These are phyloP conservation scores for Oxytropis ochrocephala DNA, from an alignment of 306 rosid genomes.

Conservation along the genomic window DNA sequence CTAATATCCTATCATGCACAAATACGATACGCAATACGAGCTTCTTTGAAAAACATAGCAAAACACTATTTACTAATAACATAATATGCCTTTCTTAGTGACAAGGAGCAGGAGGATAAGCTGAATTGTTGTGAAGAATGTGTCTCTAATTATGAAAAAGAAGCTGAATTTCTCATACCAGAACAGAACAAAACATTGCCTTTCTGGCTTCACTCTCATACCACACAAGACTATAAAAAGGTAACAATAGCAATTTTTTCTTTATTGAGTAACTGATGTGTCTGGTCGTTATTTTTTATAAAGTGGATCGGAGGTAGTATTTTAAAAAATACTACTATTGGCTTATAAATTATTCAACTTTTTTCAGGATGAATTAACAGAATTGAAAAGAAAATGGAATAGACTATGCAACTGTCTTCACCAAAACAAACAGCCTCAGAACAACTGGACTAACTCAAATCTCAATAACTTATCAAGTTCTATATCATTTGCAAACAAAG, in stretches of 20 bases:
- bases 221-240: slow-evolving; percentile 52
- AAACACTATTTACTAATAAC: background rate
- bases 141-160: slow-evolving; percentile 69
- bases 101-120: slow-evolving; percentile 48
- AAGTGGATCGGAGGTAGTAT: too few species aligned
- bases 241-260: slow-evolving; percentile 42
- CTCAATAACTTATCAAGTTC: slow-evolving; percentile 48
- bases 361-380: slow-evolving; percentile 50
- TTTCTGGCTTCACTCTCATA: slow-evolving; percentile 83
- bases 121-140: slow-evolving; percentile 69
- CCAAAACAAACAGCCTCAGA: slow-evolving; percentile 49
- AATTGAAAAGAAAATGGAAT: slow-evolving; percentile 70
- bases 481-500: slow-evolving; percentile 37
- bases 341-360: slow-evolving; percentile 5
- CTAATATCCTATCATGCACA: too few species aligned
- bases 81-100: slow-evolving; percentile 16
- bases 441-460: slow-evolving; percentile 31
- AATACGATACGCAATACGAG: too few species aligned
- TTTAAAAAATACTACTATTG: background rate
- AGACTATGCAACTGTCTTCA: slow-evolving; percentile 62
- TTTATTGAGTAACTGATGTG: too few species aligned
- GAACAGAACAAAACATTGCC: slow-evolving; percentile 66
- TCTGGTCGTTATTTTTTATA: too few species aligned
- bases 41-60: too few species aligned
- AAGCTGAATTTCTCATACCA: slow-evolving; percentile 55